These are phyloP conservation scores for Amaranthus tricolor DNA, from an alignment of 179 eudicot species.

Conservation along the genomic window DNA sequence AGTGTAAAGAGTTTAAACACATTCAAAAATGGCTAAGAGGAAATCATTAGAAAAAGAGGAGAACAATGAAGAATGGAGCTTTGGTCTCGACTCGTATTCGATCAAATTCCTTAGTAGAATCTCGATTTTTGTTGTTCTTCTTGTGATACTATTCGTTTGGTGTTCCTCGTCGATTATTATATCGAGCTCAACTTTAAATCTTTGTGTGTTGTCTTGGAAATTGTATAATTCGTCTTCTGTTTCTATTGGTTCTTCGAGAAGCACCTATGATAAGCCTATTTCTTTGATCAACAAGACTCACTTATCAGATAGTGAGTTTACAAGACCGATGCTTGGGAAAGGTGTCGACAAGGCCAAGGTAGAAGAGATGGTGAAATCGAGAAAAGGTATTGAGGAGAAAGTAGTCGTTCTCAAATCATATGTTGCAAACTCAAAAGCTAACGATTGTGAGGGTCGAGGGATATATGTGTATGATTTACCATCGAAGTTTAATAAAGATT, in stretches of 20 bases:
- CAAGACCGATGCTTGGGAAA: constrained; percentile 8
- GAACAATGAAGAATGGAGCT: constrained; percentile 12
- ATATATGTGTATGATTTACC: constrained; percentile 71
- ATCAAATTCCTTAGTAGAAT: constrained; percentile 27
- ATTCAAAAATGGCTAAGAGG: constrained; percentile 38
- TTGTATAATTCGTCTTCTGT: constrained; percentile 56
- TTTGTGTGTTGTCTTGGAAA: constrained; percentile 58
- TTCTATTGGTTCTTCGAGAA: constrained; percentile 46
- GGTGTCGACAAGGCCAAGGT: constrained; percentile 12
- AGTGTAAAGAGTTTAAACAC: background rate
- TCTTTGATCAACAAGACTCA: constrained; percentile 13
- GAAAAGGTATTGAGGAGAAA: constrained; percentile 40
- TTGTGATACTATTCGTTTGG: constrained; percentile 56
- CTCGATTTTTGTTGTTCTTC: constrained; percentile 33
- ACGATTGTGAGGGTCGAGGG: constrained; percentile 52
- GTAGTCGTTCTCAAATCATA: constrained; percentile 52
- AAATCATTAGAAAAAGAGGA: constrained; percentile 26
- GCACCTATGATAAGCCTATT: constrained; percentile 29
- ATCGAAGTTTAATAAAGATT: constrained; percentile 60
- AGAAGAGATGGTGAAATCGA: constrained; percentile 34
- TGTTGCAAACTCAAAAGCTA: constrained; percentile 18
- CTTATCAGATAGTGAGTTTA: background rate
- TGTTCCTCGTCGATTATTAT: constrained; percentile 56
- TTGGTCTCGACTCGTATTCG: constrained; percentile 20
- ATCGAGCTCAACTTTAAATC: constrained; percentile 52